A percentile compares a stretch with the other conserved stretches of the same genome.
phyloP scores from a whole-genome alignment of 2,329 filamentous ascomycete genomes.

The Emydomyces testavorans region DNA sequence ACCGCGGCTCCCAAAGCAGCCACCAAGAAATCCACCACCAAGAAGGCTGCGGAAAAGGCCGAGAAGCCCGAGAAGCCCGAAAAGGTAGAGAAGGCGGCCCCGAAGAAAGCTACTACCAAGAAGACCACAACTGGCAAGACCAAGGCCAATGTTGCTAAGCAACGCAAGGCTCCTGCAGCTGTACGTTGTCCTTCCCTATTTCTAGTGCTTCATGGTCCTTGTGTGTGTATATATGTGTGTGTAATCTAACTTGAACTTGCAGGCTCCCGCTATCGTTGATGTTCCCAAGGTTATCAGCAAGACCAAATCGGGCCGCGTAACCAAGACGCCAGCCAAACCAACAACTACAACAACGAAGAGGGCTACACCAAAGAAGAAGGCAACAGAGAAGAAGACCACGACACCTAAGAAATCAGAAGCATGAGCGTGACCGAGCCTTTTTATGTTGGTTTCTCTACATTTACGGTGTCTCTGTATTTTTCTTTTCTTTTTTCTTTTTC shows the following conservation, averaged over 20 bases:
- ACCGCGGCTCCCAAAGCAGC: conserved; percentile 23
- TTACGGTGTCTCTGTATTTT: neutral
- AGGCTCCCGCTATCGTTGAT: conserved; percentile 57
- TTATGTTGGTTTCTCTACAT: conserved; percentile 9
- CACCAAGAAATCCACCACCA: conserved; percentile 24
- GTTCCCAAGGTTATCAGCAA: conserved; percentile 60
- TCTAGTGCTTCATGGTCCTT: neutral
- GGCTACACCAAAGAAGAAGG: conserved; percentile 36
- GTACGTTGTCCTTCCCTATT: conserved; percentile 23
- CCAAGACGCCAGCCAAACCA: conserved; percentile 50
- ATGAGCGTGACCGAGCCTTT: conserved; percentile 10
- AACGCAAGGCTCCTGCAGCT: conserved; percentile 40
- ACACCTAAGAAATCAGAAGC: conserved; percentile 33
- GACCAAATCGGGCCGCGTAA: conserved; percentile 77
- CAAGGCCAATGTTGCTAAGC: conserved; percentile 44
- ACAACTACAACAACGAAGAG: conserved; percentile 36
- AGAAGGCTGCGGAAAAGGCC: conserved; percentile 21
- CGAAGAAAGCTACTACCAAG: conserved; percentile 39
- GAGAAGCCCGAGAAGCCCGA: conserved; percentile 28
- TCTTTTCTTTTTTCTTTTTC: conserved; percentile 14
- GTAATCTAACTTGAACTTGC: neutral
- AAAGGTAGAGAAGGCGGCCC: conserved; percentile 38
- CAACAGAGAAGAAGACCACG: conserved; percentile 31
- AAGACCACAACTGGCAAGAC: conserved; percentile 43
- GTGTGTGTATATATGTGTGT: conserved; percentile 5